Percentiles rank a stretch among this genome's conserved stretches.
Conservation (phyloP, 208 protist species). For the Tritrichomonas foetus region DNA sequence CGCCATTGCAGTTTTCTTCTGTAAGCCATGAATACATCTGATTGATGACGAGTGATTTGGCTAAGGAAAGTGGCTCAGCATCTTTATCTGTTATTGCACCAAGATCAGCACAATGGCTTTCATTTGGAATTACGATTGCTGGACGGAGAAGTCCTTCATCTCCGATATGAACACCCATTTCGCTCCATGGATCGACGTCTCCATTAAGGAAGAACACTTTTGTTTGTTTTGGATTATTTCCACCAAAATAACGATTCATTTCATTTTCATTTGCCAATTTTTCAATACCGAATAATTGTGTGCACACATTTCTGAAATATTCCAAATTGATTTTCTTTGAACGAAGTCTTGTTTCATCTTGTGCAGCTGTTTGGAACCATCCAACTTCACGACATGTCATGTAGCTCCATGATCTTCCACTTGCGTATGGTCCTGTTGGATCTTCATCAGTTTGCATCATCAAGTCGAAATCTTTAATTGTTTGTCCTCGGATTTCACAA, state of each 20-base stretch:
- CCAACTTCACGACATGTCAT: constrained; percentile 35
- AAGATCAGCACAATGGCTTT: background rate
- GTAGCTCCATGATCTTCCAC: background rate
- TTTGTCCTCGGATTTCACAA: background rate
- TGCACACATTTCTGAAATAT: background rate
- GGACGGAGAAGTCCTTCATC: background rate
- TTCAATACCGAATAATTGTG: background rate
- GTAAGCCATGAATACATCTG: background rate
- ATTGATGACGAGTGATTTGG: background rate
- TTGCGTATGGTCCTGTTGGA: background rate
- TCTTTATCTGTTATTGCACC: too few species aligned
- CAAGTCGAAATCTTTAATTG: background rate
- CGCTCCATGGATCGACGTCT: background rate
- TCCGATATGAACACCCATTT: background rate
- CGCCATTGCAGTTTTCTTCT: background rate
- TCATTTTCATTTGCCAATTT: background rate
- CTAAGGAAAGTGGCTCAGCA: background rate
- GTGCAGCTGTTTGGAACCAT: background rate
- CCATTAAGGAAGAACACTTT: background rate
- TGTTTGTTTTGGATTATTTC: background rate
- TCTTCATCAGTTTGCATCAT: background rate
- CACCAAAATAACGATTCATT: background rate
- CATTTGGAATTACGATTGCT: background rate
- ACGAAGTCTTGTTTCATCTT: background rate
- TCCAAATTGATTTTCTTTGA: background rate